phyloP scores from a whole-genome alignment of 352 stramenopile species.

The Pythium scleroteichum region DNA sequence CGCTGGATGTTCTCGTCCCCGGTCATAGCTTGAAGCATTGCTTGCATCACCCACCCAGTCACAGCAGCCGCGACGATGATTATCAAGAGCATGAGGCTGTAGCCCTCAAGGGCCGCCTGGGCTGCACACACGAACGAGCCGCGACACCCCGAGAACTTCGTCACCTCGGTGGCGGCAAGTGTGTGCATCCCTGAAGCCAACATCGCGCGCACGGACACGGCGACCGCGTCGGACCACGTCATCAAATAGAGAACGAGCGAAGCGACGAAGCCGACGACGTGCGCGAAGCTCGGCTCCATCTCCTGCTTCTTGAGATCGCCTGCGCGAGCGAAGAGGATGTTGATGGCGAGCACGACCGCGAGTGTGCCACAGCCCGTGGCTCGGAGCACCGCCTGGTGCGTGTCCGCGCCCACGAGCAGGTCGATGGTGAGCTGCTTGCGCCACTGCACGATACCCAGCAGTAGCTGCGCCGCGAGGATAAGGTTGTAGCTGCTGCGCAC shows the following conservation, averaged over 20 bases:
- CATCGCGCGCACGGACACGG: conserved; percentile 15
- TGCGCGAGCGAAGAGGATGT: conserved; percentile 37
- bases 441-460: conserved; percentile 36
- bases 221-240: conserved; percentile 13
- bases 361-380: conserved; percentile 38
- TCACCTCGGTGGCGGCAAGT: conserved; percentile 25
- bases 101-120: conserved; percentile 27
- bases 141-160: conserved; percentile 35
- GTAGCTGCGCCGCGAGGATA: conserved; percentile 37
- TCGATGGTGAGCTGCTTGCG: conserved; percentile 40
- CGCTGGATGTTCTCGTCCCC: background rate
- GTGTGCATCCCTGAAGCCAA: conserved; percentile 31
- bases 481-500: conserved; percentile 47
- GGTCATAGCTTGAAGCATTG: background rate
- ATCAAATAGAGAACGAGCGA: conserved; percentile 29
- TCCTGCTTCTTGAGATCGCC: conserved; percentile 41
- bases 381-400: conserved; percentile 29
- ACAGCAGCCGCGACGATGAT: conserved; percentile 1
- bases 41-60: conserved; percentile 4
- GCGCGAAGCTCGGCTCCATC: conserved; percentile 40
- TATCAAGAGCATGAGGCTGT: conserved; percentile 21
- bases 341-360: conserved; percentile 33
- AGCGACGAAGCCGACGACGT: conserved; percentile 31
- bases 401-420: conserved; percentile 37
- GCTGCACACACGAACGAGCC: conserved; percentile 34